These are phyloP conservation scores for Apiospora saccharicola DNA, from an alignment of 2,329 filamentous ascomycete species.

Conservation along the genomic window DNA sequence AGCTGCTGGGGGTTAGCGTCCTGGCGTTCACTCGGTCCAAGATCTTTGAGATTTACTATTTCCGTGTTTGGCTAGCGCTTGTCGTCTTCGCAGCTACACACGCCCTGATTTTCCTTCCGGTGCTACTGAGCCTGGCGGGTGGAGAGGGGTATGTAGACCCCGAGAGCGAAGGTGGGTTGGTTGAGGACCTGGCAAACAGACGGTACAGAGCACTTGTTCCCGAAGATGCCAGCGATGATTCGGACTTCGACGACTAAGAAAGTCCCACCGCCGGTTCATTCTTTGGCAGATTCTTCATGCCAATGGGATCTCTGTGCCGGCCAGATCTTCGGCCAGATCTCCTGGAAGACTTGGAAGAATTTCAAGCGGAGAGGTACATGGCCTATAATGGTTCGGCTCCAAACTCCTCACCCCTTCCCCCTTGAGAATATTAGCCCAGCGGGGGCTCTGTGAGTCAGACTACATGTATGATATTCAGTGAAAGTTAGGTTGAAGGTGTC, in stretches of 20 bases:
- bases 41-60: slow-evolving; percentile 99
- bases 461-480: background rate
- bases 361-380: background rate
- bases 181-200: slow-evolving; percentile 84
- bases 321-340: background rate
- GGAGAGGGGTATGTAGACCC: slow-evolving; percentile 89
- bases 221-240: slow-evolving; percentile 80
- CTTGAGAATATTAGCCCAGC: background rate
- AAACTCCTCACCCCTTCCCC: background rate
- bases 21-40: slow-evolving; percentile 95
- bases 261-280: too few species aligned
- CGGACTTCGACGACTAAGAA: slow-evolving; percentile 63
- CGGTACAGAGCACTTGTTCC: slow-evolving; percentile 80
- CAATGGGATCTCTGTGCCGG: background rate
- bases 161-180: slow-evolving; percentile 85
- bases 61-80: slow-evolving; percentile 92
- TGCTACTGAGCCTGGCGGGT: slow-evolving; percentile 84
- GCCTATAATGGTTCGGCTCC: background rate
- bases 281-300: background rate
- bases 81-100: slow-evolving; percentile 90
- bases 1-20: slow-evolving; percentile 89
- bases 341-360: background rate
- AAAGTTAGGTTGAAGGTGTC: background rate
- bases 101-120: slow-evolving; percentile 89
- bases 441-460: background rate